Evolutionary conservation across 2,329 filamentous ascomycete species (phyloP).

Genomic region (Colletotrichum chlorophyti): DNA sequence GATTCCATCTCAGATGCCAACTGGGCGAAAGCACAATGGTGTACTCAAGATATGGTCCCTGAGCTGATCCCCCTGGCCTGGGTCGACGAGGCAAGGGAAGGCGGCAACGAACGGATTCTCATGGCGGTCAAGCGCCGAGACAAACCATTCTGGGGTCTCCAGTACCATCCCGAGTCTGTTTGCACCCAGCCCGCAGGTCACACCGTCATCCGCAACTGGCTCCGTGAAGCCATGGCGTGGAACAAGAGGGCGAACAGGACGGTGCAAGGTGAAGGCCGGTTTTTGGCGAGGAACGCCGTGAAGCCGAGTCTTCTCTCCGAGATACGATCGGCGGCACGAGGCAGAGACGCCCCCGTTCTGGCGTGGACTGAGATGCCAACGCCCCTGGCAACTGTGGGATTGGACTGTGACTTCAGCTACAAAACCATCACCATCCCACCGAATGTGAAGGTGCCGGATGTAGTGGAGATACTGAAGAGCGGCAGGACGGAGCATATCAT

Average conservation of each 20-base stretch:
- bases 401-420: slow-evolving; percentile 45
- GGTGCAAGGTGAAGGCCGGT: slow-evolving; percentile 25
- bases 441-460: slow-evolving; percentile 56
- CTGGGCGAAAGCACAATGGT: slow-evolving; percentile 50
- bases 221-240: slow-evolving; percentile 68
- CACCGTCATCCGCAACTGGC: slow-evolving; percentile 77
- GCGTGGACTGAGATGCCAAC: slow-evolving; percentile 17
- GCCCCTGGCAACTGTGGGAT: slow-evolving; percentile 37
- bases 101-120: slow-evolving; percentile 61
- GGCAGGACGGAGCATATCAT: slow-evolving; percentile 56
- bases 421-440: slow-evolving; percentile 50
- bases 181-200: slow-evolving; percentile 76
- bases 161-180: slow-evolving; percentile 90
- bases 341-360: background rate
- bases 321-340: background rate
- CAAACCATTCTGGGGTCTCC: slow-evolving; percentile 84
- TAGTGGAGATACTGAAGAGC: slow-evolving; percentile 58
- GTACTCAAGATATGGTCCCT: slow-evolving; percentile 39
- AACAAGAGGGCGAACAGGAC: slow-evolving; percentile 46
- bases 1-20: slow-evolving; percentile 41
- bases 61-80: slow-evolving; percentile 68
- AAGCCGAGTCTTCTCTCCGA: slow-evolving; percentile 42
- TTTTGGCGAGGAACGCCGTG: slow-evolving; percentile 40
- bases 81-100: slow-evolving; percentile 55
- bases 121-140: slow-evolving; percentile 76